Base-by-base conservation (phyloP, 345 rosid species). In the Geranium brycei region DNA sequence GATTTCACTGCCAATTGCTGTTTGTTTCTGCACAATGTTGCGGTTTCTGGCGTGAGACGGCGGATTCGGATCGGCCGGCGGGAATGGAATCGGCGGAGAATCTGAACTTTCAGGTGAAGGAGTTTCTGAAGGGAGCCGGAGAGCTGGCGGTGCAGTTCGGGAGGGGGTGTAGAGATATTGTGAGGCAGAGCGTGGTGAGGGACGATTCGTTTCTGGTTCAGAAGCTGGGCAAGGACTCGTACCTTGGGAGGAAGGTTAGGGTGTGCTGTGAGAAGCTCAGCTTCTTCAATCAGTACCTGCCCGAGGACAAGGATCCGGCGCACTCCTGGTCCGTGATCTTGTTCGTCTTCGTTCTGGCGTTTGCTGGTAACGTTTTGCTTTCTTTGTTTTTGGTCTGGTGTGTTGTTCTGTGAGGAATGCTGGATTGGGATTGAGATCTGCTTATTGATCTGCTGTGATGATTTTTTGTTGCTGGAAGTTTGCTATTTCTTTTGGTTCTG, bases 301-400 rank as follows among this genome's bases (percentile, higher is more conserved):
- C 91, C 16, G 91, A 86, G 75, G 91, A 83, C 68, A 86, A 79
- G 74, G 80, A 83, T 65, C 91, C 87, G 7, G 11, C 73, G 58
- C 85, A 78, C 72, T 82, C 76, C 17, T 83, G 79, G 83, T 80
- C 79, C 4, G 87, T 86, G 23, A 74, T 86, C 13, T 67, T 77
- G 68, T 30, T 74, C 19, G 87, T 86, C 31, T 61, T 76, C 31
- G 60, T 86, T 66, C 66, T 86, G 66, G 88, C 82, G 64, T 61
- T 86, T 62, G 87, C 83, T 68, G 83, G 88, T 86, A 60, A 38
- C 40, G 18, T 30, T 31, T 51, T 32, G 28, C 19, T 6, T 58
- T 19, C 19, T 41, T 16, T 1, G 16, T 41, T 67, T 51, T 5
- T 31, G 59, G 58, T 65, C 35, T 40, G 60, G 18, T 16, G 59